A percentile compares a stretch with the other conserved stretches of the same genome.
These are phyloP conservation scores for Yamadazyma pseudoaaseri DNA, from an alignment of 1,139 yeast genomes.

Conservation along the genomic window DNA sequence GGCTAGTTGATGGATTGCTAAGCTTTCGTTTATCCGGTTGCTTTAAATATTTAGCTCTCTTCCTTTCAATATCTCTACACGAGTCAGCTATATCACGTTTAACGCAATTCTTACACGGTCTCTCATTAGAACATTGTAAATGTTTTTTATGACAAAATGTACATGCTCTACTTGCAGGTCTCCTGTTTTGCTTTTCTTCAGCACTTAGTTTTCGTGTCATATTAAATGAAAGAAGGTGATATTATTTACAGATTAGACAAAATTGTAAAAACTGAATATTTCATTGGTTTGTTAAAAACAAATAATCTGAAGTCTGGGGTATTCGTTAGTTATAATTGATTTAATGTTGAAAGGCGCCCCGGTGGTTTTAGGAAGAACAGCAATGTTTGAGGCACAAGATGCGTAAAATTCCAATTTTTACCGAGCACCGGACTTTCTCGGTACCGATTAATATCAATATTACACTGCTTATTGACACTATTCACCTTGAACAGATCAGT, in stretches of 20 bases:
- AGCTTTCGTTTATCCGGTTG: neutral
- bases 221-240: too few species aligned
- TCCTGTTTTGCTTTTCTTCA: slow-evolving; percentile 52
- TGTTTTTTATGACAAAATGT: slow-evolving; percentile 70
- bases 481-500: too few species aligned
- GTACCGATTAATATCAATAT: too few species aligned
- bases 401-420: neutral
- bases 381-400: neutral
- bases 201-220: slow-evolving; percentile 64
- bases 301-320: slow-evolving; percentile 7
- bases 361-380: slow-evolving; percentile 5
- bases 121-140: slow-evolving; percentile 56
- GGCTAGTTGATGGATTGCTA: neutral
- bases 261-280: too few species aligned
- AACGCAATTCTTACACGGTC: slow-evolving; percentile 71
- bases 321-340: slow-evolving; percentile 1
- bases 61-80: slow-evolving; percentile 62
- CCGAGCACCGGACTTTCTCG: slow-evolving; percentile 1
- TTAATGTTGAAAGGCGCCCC: slow-evolving; percentile 3
- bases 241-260: too few species aligned
- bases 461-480: too few species aligned
- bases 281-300: neutral
- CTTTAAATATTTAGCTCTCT: slow-evolving; percentile 46
- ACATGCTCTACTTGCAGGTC: slow-evolving; percentile 69
- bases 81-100: slow-evolving; percentile 55